Conservation (phyloP, 129 eudicot genomes). For the Helianthus tuberosus region DNA sequence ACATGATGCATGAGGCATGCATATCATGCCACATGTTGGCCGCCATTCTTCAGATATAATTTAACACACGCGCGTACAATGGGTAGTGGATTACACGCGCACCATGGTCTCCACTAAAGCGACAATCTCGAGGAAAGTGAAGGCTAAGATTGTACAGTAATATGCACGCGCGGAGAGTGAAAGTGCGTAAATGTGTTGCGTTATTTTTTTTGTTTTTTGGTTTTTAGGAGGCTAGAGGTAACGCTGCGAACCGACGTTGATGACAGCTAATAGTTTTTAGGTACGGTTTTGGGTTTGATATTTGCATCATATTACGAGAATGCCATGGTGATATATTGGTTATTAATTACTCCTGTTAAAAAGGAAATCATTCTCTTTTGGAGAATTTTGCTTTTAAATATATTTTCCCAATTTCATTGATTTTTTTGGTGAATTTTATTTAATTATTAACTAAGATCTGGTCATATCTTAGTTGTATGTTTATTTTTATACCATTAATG, state of each 20-base stretch:
- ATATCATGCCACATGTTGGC: slow-evolving; percentile 37
- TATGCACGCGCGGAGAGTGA: slow-evolving; percentile 9
- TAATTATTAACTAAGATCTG: slow-evolving; percentile 8
- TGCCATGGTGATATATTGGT: slow-evolving; percentile 22
- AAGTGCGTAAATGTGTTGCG: neutral
- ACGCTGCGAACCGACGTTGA: slow-evolving; percentile 46
- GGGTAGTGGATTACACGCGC: neutral
- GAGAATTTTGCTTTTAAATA: slow-evolving; percentile 18
- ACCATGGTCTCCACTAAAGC: neutral
- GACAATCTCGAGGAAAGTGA: slow-evolving; percentile 1
- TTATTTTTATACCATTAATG: slow-evolving; percentile 25
- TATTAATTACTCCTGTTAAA: slow-evolving; percentile 16
- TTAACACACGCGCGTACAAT: neutral
- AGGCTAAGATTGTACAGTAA: neutral
- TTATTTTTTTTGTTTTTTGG: slow-evolving; percentile 25
- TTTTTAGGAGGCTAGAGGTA: slow-evolving; percentile 30
- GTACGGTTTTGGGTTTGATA: slow-evolving; percentile 4
- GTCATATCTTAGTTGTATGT: slow-evolving; percentile 19
- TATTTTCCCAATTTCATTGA: slow-evolving; percentile 7
- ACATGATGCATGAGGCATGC: slow-evolving; percentile 32
- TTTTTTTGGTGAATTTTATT: neutral
- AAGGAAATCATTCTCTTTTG: slow-evolving; percentile 16
- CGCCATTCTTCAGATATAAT: slow-evolving; percentile 18
- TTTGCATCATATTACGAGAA: neutral
- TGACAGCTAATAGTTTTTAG: slow-evolving; percentile 33